Evolutionary conservation across 768 basidiomycete genomes (phyloP), one percentile per base, ranked within the genome.

Genomic region (Roridomyces roridus): DNA sequence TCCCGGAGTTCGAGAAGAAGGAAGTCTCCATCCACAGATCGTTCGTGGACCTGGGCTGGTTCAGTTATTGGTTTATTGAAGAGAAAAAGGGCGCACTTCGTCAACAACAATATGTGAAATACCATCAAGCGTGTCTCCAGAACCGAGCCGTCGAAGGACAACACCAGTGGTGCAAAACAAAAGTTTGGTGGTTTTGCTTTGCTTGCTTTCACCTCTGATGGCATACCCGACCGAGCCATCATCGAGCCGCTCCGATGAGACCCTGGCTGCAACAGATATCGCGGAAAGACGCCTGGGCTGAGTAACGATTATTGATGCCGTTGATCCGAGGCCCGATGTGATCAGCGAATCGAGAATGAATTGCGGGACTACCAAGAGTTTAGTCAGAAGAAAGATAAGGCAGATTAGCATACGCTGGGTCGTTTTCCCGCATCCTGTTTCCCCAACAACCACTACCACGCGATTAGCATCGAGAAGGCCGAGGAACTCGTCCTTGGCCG

Each of bases 121-220:
- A 36, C 84, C 80, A 31, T 81, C 70, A 15, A 97, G 74, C 34
- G 77, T 80, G 61, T 96, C 91, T 10, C 89, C 89, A 26, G 80
- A 77, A n/a, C 86, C 83, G 12, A 97, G 73, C 17, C 92, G 81
- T 53, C 93, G 78, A 43, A 97, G 80, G 2, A 94, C 82, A n/a
- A 97, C 91, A 74, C 96, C 96, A 10, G 94, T 97, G 2, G 96
- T 98, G 67, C 94, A 94, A 67, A 96, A 97, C 18, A 96, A 74
- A 3, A 96, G 73, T 59, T 90, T 89, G 6, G 92, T 94, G 31
- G 80, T 80, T 21, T 77, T 76, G 10, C 77, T 77, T 44, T 85
- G 82, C 59, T 85, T 91, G 35, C 83, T 85, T 70, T 97, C 94
- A 12, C 95, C 96, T 41, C 96, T 84, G 51, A 97, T 94, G 2